Conservation (phyloP, 495 filamentous ascomycete species). For the Aspergillus coremiiformis region DNA sequence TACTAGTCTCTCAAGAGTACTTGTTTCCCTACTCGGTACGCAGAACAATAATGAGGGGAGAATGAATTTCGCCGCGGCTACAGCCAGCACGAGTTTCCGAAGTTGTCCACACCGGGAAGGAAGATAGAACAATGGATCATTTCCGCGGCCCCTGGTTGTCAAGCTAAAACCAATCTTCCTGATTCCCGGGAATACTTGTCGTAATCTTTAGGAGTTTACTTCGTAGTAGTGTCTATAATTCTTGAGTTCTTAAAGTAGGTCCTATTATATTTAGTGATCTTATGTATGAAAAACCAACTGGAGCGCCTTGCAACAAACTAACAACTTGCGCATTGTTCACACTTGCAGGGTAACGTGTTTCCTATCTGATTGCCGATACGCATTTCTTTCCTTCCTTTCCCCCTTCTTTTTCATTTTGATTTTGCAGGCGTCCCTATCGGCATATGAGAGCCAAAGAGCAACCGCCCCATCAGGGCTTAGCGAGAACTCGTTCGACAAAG, state of each 20-base stretch:
- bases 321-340: background rate
- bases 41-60: background rate
- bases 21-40: background rate
- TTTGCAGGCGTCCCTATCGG: background rate
- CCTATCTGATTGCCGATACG: background rate
- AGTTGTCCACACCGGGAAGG: conserved; percentile 12
- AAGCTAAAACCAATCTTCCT: conserved; percentile 17
- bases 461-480: conserved; percentile 1
- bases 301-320: background rate
- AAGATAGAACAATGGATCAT: conserved; percentile 12
- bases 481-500: background rate
- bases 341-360: background rate
- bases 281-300: background rate
- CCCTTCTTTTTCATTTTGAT: background rate
- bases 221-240: background rate
- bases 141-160: conserved; percentile 15
- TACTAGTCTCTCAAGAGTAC: background rate
- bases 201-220: background rate
- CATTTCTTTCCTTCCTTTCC: background rate
- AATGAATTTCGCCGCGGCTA: background rate
- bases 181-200: conserved; percentile 17
- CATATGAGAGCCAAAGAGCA: background rate
- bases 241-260: background rate
- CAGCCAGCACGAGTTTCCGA: background rate
- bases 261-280: background rate